Evolutionary conservation across 352 stramenopile genomes (phyloP).

Genomic region (Phytopythium sindhum): DNA sequence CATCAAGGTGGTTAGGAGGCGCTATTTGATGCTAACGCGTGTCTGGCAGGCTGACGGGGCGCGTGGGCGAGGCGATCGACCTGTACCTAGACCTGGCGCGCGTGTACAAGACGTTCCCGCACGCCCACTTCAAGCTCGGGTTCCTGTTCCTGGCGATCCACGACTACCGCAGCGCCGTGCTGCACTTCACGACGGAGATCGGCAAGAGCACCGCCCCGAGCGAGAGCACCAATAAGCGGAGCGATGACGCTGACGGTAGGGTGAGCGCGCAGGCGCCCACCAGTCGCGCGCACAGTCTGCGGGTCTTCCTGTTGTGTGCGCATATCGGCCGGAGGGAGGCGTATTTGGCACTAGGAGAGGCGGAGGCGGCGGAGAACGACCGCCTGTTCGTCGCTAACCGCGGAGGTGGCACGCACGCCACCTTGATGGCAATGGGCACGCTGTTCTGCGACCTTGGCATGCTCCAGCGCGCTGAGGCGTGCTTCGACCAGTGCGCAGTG

Average conservation of each 20-base stretch:
- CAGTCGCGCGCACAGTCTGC: slow-evolving; percentile 15
- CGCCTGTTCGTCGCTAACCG: slow-evolving; percentile 32
- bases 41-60: slow-evolving; percentile 31
- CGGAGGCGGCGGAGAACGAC: slow-evolving; percentile 32
- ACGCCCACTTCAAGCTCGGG: slow-evolving; percentile 60
- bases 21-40: neutral
- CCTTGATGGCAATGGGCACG: slow-evolving; percentile 41
- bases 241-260: neutral
- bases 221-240: neutral
- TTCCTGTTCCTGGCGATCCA: slow-evolving; percentile 36
- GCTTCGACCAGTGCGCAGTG: slow-evolving; percentile 34
- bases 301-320: slow-evolving; percentile 35
- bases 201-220: slow-evolving; percentile 5
- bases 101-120: slow-evolving; percentile 30
- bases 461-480: slow-evolving; percentile 43
- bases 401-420: slow-evolving; percentile 23
- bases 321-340: slow-evolving; percentile 40
- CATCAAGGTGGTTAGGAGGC: no score
- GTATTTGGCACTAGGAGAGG: slow-evolving; percentile 18
- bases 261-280: neutral
- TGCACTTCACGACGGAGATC: slow-evolving; percentile 42
- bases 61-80: slow-evolving; percentile 41
- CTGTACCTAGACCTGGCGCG: slow-evolving; percentile 41
- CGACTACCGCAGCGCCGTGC: slow-evolving; percentile 25
- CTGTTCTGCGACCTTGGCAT: slow-evolving; percentile 55